These are phyloP conservation scores for Rhodotorula paludigena DNA, from an alignment of 768 basidiomycete genomes.

Conservation along the genomic window DNA sequence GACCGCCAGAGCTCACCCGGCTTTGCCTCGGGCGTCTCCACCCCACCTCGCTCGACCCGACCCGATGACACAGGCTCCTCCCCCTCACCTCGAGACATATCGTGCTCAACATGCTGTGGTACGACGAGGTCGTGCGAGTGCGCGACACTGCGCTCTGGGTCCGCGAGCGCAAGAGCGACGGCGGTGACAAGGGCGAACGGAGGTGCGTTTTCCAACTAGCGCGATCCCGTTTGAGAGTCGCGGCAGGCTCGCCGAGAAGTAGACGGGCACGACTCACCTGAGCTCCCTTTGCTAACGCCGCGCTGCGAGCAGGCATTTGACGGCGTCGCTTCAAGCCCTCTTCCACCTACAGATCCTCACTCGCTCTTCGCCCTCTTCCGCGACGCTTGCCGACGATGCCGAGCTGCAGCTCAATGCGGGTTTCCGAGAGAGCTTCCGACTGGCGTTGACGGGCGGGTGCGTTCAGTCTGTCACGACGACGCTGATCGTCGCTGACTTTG, in stretches of 20 bases:
- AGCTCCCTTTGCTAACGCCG: slow-evolving; percentile 4
- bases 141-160: slow-evolving; percentile 63
- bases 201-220: slow-evolving; percentile 24
- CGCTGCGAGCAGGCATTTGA: slow-evolving; percentile 53
- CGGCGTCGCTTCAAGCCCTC: slow-evolving; percentile 62
- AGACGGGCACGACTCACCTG: not conserved
- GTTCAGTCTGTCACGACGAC: not conserved
- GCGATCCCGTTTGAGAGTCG: too few relatives aligned
- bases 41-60: not conserved
- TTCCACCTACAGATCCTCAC: slow-evolving; percentile 66
- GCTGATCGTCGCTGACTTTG: not conserved
- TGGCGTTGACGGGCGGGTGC: slow-evolving; percentile 84
- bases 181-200: slow-evolving; percentile 23
- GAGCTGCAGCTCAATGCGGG: slow-evolving; percentile 57
- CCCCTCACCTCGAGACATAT: slow-evolving; percentile 75
- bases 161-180: slow-evolving; percentile 52
- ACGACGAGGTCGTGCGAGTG: slow-evolving; percentile 66
- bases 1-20: fast-evolving
- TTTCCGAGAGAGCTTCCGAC: slow-evolving; percentile 72
- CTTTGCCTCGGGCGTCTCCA: too few relatives aligned
- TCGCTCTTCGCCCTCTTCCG: not conserved
- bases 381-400: slow-evolving; percentile 1
- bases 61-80: slow-evolving; percentile 57
- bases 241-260: too few relatives aligned
- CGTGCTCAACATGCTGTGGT: slow-evolving; percentile 81